Conservation (phyloP, 2,329 filamentous ascomycete genomes). For the Penicillium brasilianum region DNA sequence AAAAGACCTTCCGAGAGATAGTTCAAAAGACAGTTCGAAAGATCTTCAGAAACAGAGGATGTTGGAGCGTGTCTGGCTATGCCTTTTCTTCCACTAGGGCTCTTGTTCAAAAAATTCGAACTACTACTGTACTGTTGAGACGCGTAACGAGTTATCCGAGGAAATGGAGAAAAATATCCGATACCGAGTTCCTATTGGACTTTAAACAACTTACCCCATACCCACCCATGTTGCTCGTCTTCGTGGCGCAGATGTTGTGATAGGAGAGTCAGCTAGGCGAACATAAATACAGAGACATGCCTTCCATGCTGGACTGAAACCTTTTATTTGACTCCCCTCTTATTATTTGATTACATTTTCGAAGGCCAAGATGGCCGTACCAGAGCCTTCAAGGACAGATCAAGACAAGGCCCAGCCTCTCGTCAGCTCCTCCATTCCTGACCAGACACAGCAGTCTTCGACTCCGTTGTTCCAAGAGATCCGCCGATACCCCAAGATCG, state of each 20-base stretch:
- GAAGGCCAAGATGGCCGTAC: not conserved
- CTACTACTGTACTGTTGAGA: not conserved
- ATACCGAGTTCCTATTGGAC: not conserved
- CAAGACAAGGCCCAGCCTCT: not conserved
- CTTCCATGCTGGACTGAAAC: not conserved
- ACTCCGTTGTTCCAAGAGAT: slow-evolving; percentile 30
- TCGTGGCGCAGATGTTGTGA: not conserved
- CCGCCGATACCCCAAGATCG: slow-evolving; percentile 23
- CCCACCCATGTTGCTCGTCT: not conserved
- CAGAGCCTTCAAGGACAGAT: not conserved
- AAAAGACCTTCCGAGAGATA: too few relatives aligned
- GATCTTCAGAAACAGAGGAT: too few relatives aligned
- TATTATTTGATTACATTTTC: too few relatives aligned
- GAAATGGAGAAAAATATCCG: not conserved
- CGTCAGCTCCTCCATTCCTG: not conserved
- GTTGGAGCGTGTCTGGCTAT: too few relatives aligned
- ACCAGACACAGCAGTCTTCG: not conserved
- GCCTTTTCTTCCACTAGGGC: too few relatives aligned
- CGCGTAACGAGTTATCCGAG: not conserved
- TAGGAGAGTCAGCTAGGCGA: not conserved
- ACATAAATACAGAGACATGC: not conserved
- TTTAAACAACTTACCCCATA: not conserved
- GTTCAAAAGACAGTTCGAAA: too few relatives aligned
- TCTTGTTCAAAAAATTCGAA: too few relatives aligned
- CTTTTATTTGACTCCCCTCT: too few relatives aligned